A percentile compares a stretch with the other conserved stretches of the same genome.
Conservation (phyloP, 2,329 filamentous ascomycete genomes). For the Colletotrichum caudatum region DNA sequence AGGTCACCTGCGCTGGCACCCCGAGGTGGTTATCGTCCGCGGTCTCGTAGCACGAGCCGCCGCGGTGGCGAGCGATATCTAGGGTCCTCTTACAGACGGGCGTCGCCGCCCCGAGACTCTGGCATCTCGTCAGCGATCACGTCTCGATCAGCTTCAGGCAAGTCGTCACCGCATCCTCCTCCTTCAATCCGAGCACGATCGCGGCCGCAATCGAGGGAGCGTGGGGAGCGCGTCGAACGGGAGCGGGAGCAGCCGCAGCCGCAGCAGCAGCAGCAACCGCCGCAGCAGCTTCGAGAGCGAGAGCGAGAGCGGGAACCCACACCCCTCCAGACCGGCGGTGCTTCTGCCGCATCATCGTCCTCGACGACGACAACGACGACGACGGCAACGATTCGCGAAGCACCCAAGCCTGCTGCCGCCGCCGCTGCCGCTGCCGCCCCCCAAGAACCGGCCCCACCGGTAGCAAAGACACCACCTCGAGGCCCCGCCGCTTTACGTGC, state of each 20-base stretch:
- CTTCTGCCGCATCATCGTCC: conserved; percentile 40
- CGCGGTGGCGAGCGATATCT: conserved; percentile 57
- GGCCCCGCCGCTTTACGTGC: conserved; percentile 66
- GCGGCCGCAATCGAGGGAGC: conserved; percentile 58
- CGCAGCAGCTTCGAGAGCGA: conserved; percentile 4
- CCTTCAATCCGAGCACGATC: conserved; percentile 61
- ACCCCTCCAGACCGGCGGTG: conserved; percentile 35
- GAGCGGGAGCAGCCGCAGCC: conserved; percentile 33
- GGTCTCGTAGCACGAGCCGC: conserved; percentile 64
- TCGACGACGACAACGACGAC: conserved; percentile 37
- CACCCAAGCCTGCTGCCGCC: conserved; percentile 38
- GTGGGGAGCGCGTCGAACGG: conserved; percentile 48
- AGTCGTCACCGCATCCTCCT: conserved; percentile 64
- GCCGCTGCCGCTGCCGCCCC: conserved; percentile 41
- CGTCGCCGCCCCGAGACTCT: conserved; percentile 63
- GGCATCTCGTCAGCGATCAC: conserved; percentile 63
- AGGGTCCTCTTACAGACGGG: conserved; percentile 57
- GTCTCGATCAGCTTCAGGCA: conserved; percentile 63
- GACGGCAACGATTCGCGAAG: conserved; percentile 46
- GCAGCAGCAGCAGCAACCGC: conserved; percentile 17
- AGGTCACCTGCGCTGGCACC: conserved; percentile 54
- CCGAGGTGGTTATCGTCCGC: conserved; percentile 63
- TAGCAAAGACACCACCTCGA: conserved; percentile 63
- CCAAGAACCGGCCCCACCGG: conserved; percentile 47
- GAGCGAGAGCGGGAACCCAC: conserved; percentile 39